Evolutionary conservation across 1,139 yeast genomes (phyloP), one percentile per base, ranked within the genome.

Genomic region (Yueomyces sp.): DNA sequence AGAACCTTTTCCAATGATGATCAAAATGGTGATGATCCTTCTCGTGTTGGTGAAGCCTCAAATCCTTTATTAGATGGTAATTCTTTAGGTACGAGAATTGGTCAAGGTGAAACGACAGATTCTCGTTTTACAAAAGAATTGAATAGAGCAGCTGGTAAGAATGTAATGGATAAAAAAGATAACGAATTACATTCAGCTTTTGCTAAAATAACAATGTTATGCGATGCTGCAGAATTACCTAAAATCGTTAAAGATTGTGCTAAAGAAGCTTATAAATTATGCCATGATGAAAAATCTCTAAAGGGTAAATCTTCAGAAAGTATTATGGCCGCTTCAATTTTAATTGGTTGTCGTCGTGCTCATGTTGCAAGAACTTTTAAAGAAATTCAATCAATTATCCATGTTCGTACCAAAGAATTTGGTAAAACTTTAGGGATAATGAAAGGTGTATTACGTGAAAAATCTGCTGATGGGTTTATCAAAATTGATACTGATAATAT

Each of bases 21-120:
- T 62, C 97, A 89, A 64, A 93, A 91, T 52, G 95, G 95, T 54
- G 97, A 87, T 60, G 98, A 91, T 62, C 98, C 98, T 3, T 81
- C 94, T 54, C 97, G 98, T 83, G 98, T 91, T 50, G 98, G 98
- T 63, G 97, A 89, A 59, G 97, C 97, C 3, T 82, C 93, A n/a
- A 89, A 89, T 60, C 96, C 97, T 11, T 67, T 89, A 48, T 70
- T 93, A 54, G 97, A 89, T 56, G 84, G 94, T 28, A 93, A 84
- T 55, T 94, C 87, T 63, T 77, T 91, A 46, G 87, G 95, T 26
- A 91, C 98, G 4, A 79, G 89, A 71, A 93, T 91, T 48, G 85
- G 96, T 27, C 78, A 81, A 48, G 86, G 81, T 32, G 83, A 83
- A 39, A 55, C 57, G 40, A 87, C 84, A 43, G 86, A 84, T 50